Evolutionary conservation across 2,329 filamentous ascomycete genomes (phyloP).

Genomic region (Ophiostoma himal-ulmi): DNA sequence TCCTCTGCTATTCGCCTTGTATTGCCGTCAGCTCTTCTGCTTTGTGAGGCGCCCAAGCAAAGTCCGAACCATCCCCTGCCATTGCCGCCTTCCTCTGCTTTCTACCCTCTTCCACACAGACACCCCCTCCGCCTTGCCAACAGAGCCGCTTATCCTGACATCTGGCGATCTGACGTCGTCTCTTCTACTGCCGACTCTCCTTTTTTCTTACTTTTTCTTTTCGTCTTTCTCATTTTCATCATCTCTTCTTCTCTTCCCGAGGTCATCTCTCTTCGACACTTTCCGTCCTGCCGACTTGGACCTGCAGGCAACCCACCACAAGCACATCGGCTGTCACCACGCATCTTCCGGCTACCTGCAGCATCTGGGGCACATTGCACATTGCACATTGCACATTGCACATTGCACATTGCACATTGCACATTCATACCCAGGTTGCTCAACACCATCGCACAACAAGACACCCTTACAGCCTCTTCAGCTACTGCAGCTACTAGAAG

Average conservation of each 20-base stretch:
- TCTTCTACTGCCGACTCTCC: neutral
- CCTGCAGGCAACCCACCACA: neutral
- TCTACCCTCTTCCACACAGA: neutral
- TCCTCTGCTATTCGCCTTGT: neutral
- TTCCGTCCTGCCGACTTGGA: neutral
- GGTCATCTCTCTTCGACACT: neutral
- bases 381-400: neutral
- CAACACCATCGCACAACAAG: neutral
- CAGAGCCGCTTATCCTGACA: neutral
- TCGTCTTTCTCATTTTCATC: neutral
- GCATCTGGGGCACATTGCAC: neutral
- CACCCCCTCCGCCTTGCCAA: neutral
- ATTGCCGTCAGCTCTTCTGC: neutral
- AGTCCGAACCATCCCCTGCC: neutral
- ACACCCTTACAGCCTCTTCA: neutral
- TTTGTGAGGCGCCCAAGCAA: neutral
- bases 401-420: neutral
- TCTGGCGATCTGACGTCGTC: neutral
- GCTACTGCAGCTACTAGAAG: neutral
- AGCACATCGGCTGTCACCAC: constrained; percentile 4
- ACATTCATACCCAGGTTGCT: neutral
- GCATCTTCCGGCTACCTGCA: constrained; percentile 4
- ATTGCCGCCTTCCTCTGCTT: neutral
- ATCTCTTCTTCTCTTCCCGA: neutral
- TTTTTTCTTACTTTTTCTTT: neutral